Percentiles rank a stretch among this genome's conserved stretches.
Conservation (phyloP, 164 flowering plant species). For the Pachysandra terminalis region DNA sequence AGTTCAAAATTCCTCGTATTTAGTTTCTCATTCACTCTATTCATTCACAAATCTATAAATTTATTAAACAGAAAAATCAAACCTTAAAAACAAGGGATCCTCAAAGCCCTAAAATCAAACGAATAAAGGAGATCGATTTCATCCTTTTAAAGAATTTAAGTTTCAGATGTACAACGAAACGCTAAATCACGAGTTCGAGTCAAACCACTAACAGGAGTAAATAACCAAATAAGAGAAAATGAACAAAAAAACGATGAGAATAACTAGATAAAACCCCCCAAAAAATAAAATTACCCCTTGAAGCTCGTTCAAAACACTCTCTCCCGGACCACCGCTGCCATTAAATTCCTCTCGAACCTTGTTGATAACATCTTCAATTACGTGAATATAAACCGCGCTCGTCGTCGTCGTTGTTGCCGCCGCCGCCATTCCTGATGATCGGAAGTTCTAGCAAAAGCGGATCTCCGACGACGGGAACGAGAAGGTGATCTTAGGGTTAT, state of each 20-base stretch:
- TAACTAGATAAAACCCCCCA: too few species aligned
- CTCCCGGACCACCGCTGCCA: conserved; percentile 65
- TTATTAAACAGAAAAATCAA: too few species aligned
- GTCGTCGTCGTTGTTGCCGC: conserved; percentile 47
- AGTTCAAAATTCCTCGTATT: too few species aligned
- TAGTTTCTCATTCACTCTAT: too few species aligned
- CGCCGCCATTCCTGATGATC: conserved; percentile 35
- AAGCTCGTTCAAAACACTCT: conserved; percentile 66
- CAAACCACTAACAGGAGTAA: neutral
- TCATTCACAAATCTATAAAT: too few species aligned
- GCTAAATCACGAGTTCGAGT: neutral
- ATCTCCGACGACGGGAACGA: neutral
- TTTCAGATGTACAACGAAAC: neutral
- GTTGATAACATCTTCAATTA: conserved; percentile 82
- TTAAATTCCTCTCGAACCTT: conserved; percentile 89
- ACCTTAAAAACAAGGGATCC: neutral
- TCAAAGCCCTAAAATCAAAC: neutral
- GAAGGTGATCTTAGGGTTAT: neutral
- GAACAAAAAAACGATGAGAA: too few species aligned
- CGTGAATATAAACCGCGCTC: conserved; percentile 69
- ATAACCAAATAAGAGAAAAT: neutral
- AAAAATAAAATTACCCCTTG: conserved; percentile 58
- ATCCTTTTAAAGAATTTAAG: neutral
- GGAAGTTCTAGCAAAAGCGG: neutral
- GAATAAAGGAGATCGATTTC: neutral